Base-by-base conservation (phyloP, 2,329 filamentous ascomycete species). In the Talaromyces atroroseus region DNA sequence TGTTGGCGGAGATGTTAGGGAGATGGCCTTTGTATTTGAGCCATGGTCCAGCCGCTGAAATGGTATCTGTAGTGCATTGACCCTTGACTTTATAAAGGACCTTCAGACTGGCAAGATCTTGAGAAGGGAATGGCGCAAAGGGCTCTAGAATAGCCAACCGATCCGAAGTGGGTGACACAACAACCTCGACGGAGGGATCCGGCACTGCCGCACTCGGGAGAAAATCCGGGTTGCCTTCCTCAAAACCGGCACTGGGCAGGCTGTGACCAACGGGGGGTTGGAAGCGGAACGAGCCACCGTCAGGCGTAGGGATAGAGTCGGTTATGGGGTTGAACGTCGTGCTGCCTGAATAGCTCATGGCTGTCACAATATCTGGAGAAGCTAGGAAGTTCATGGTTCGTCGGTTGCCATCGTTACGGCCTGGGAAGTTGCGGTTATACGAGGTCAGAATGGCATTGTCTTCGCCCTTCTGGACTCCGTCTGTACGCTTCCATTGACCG, bases 11-110 rank as follows among this genome's bases (percentile, higher is more conserved):
- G 73, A 99, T 99, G 80, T 99, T 99, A 72, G 94, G 90, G 61
- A 99, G 84, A 75, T 99, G 94, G 61, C 94, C 94, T 81, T 97
- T 97, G 84, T 97, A 99, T 77, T 97, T 97, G 64, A 99, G 84
- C 92, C 92, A 97, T 16, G 92, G 92, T 5, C 92, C 92, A 1
- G 92, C 92, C 34, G 92, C 92, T 38, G 92, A 97, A 75, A 99
- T 99, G 65, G 94, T 97, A 76, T 99, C 94, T 45, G 94, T 99
- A 57, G 94, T 99, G 81, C 94, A 99, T 78, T 99, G 96, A 62
- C 94, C 94, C 61, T 92, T 88, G 62, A 97, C 88, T 78, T 97
- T 97, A 80, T 95, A 92, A 16, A 99, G 86, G 18, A 99, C 91
- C 52, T 86, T 86, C 49, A 99, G 83, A 26, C 83, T 85, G 44